phyloP scores from a whole-genome alignment of 2,329 filamentous ascomycete genomes.

The Colletotrichum sp. region DNA sequence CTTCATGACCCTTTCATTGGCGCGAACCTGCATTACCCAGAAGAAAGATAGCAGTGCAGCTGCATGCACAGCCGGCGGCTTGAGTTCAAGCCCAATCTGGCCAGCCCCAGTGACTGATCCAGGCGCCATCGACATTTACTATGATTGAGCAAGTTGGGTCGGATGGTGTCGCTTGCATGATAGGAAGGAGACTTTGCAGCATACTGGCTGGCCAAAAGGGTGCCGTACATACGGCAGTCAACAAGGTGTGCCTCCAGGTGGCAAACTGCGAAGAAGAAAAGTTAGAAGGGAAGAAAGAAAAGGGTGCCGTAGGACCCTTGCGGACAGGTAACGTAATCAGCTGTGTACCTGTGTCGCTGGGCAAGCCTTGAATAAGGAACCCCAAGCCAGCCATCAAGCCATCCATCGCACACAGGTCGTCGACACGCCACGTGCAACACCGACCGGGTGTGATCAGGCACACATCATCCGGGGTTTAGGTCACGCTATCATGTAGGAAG shows the following conservation, averaged over 20 bases:
- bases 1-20: fast-evolving
- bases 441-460: neutral
- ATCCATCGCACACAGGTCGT: neutral
- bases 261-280: too few species aligned
- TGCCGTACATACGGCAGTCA: too few species aligned
- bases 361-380: neutral
- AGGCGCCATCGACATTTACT: neutral
- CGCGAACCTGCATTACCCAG: neutral
- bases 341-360: neutral
- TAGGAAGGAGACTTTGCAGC: neutral
- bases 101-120: fast-evolving
- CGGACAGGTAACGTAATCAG: neutral
- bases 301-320: neutral
- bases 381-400: neutral
- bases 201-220: neutral
- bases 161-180: neutral
- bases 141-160: neutral
- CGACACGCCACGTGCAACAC: neutral
- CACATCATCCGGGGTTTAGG: neutral
- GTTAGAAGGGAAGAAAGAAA: too few species aligned
- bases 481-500: neutral
- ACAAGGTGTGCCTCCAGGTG: too few species aligned
- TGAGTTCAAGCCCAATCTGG: neutral
- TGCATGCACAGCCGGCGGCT: neutral
- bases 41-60: neutral